A percentile compares a stretch with the other conserved stretches of the same genome.
phyloP scores from a whole-genome alignment of 768 basidiomycete species.

The Naematelia encephala region DNA sequence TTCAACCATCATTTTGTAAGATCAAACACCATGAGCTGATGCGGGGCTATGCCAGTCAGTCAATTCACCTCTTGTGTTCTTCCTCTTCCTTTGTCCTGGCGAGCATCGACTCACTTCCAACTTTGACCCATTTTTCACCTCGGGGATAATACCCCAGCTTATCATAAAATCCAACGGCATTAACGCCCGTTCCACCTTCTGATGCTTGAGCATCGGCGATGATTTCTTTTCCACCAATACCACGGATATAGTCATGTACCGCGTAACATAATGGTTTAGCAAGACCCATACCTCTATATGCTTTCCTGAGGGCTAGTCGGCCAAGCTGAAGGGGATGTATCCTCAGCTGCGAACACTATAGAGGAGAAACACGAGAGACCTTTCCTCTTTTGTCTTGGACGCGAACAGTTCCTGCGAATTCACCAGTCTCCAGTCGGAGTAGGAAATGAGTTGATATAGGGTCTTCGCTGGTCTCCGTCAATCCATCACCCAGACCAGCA shows the following conservation, averaged over 20 bases:
- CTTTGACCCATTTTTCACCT: slow-evolving; percentile 21
- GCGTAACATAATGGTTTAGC: slow-evolving; percentile 14
- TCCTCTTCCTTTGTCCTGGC: not conserved
- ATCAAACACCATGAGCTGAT: slow-evolving; percentile 6
- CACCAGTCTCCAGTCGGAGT: not conserved
- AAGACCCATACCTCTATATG: slow-evolving; percentile 16
- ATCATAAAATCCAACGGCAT: slow-evolving; percentile 21
- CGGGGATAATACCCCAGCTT: slow-evolving; percentile 14
- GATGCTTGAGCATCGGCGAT: slow-evolving; percentile 19
- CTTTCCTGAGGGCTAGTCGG: slow-evolving; percentile 15
- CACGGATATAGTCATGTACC: slow-evolving; percentile 18
- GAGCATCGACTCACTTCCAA: slow-evolving; percentile 19
- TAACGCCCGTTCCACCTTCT: slow-evolving; percentile 3
- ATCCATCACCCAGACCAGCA: not conserved
- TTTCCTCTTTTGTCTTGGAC: slow-evolving; percentile 13
- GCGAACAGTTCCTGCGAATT: slow-evolving; percentile 15
- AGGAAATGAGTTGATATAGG: slow-evolving; percentile 25
- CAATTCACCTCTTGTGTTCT: too few relatives aligned
- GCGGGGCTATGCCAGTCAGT: not conserved
- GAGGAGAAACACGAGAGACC: slow-evolving; percentile 8
- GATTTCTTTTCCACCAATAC: slow-evolving; percentile 16
- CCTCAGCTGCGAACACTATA: not conserved
- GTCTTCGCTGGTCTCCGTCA: slow-evolving; percentile 15
- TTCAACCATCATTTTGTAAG: not conserved
- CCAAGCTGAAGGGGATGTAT: slow-evolving; percentile 16